These are phyloP conservation scores for Neurospora sp. DNA, from an alignment of 495 filamentous ascomycete species.

Conservation along the genomic window DNA sequence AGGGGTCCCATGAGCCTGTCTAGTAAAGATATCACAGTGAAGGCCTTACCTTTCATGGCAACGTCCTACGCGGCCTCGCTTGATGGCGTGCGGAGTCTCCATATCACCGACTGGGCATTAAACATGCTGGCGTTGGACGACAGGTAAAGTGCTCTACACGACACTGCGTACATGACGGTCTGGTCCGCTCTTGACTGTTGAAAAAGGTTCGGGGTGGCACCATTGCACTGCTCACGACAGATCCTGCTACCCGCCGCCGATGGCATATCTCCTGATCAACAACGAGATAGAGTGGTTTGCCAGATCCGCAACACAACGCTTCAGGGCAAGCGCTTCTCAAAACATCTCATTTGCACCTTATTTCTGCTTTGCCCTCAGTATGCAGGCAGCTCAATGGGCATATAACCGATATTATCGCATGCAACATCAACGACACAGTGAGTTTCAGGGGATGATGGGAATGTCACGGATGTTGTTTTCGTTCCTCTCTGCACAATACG, in stretches of 20 bases:
- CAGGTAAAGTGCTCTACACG: not conserved
- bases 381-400: not conserved
- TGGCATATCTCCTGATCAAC: not conserved
- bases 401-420: not conserved
- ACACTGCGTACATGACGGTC: not conserved
- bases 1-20: not conserved
- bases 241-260: not conserved
- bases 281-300: not conserved
- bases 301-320: not conserved
- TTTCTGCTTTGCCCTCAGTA: not conserved
- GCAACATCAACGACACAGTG: not conserved
- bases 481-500: not conserved
- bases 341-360: not conserved
- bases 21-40: not conserved
- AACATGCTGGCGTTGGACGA: not conserved
- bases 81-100: not conserved
- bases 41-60: not conserved
- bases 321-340: not conserved
- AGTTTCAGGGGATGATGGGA: not conserved
- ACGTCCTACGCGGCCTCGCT: not conserved
- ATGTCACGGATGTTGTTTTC: not conserved
- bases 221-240: not conserved
- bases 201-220: not conserved
- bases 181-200: not conserved
- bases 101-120: not conserved